Evolutionary conservation across 2,329 filamentous ascomycete genomes (phyloP).

Genomic region (Verticillium isaacii): DNA sequence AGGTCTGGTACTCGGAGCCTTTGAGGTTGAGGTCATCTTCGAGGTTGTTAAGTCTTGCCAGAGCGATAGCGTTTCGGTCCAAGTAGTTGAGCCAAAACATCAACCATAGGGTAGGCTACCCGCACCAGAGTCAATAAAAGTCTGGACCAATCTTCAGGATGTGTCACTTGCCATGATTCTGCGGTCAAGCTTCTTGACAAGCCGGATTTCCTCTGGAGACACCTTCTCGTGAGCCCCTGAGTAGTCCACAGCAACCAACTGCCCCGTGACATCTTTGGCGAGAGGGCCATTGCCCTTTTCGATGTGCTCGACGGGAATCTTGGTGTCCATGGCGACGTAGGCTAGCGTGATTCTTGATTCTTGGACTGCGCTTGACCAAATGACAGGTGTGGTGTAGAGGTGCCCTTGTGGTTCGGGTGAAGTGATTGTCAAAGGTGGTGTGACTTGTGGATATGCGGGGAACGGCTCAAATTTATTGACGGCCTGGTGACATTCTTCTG

Average conservation of each 20-base stretch:
- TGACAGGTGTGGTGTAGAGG: no score
- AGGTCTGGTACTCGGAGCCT: slow-evolving; percentile 29
- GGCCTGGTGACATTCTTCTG: no score
- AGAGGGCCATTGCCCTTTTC: neutral
- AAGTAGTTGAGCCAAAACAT: neutral
- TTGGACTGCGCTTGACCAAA: no score
- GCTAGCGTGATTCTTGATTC: no score
- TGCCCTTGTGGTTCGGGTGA: no score
- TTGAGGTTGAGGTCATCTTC: slow-evolving; percentile 27
- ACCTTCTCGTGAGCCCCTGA: neutral
- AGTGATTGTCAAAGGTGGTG: no score
- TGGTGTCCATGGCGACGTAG: neutral
- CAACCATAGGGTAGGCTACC: neutral
- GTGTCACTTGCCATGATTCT: neutral
- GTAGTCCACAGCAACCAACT: neutral
- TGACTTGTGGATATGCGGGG: no score
- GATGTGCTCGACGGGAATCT: neutral
- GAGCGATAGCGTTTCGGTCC: slow-evolving; percentile 42
- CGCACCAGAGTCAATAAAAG: no score
- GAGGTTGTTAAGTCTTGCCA: slow-evolving; percentile 45
- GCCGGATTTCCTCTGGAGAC: neutral
- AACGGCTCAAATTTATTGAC: no score
- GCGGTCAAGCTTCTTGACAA: slow-evolving; percentile 1
- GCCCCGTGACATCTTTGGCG: neutral
- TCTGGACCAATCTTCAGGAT: accelerated